Percentiles rank a stretch among this genome's conserved stretches.
These are phyloP conservation scores for Canavalia ensiformis DNA, from an alignment of 306 rosid species.

Conservation along the genomic window DNA sequence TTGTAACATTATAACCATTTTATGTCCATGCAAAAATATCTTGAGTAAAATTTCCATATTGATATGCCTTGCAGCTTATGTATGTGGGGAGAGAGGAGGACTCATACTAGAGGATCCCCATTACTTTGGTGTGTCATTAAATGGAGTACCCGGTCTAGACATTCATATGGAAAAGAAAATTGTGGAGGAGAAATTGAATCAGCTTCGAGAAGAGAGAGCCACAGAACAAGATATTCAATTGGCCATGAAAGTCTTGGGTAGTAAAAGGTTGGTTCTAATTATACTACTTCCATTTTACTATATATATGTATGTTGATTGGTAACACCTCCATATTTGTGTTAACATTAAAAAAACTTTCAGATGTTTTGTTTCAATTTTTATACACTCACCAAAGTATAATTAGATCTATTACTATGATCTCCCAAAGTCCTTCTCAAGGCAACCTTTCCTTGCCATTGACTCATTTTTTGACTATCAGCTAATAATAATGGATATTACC, in stretches of 20 bases:
- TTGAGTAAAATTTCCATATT: neutral
- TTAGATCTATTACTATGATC: too few species aligned
- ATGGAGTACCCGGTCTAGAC: constrained; percentile 61
- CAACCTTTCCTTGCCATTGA: neutral
- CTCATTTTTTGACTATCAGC: neutral
- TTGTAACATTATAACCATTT: neutral
- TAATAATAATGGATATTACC: too few species aligned
- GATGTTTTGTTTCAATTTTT: too few species aligned
- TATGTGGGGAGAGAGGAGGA: constrained; percentile 77
- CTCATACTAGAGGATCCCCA: constrained; percentile 63
- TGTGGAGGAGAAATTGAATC: constrained; percentile 49
- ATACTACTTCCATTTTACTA: neutral
- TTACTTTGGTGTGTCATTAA: constrained; percentile 64
- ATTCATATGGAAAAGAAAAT: constrained; percentile 58
- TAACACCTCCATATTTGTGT: too few species aligned
- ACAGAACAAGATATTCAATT: constrained; percentile 50
- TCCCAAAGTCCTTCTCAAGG: too few species aligned
- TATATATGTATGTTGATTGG: too few species aligned
- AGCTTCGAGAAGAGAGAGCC: constrained; percentile 54
- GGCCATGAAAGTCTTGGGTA: constrained; percentile 75
- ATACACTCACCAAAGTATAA: too few species aligned
- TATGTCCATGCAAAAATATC: constrained; percentile 1
- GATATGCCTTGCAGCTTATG: constrained; percentile 57
- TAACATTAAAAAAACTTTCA: too few species aligned
- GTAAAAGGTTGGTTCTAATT: constrained; percentile 55